Percentiles rank a stretch among this genome's conserved stretches.
Evolutionary conservation across 2,329 filamentous ascomycete species (phyloP).

Genomic region (Pseudogymnoascus destructans): DNA sequence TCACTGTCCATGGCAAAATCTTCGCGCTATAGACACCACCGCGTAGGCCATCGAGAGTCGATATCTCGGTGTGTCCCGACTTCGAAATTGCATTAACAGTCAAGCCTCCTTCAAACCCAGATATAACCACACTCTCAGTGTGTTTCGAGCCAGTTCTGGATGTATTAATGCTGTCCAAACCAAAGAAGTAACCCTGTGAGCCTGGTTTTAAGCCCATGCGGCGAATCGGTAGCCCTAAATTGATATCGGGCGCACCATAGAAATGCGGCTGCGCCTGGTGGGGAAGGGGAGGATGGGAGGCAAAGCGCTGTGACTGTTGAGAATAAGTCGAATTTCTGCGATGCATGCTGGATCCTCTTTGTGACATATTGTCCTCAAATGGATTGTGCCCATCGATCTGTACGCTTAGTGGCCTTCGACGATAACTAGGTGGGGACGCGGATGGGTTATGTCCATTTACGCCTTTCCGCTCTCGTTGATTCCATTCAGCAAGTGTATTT

Average conservation of each 20-base stretch:
- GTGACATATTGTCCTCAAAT: slow-evolving; percentile 38
- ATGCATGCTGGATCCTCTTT: slow-evolving; percentile 30
- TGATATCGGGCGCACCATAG: slow-evolving; percentile 61
- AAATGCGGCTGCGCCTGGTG: slow-evolving; percentile 68
- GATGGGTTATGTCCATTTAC: slow-evolving; percentile 19
- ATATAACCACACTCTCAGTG: slow-evolving; percentile 53
- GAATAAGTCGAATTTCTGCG: slow-evolving; percentile 41
- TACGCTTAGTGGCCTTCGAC: slow-evolving; percentile 39
- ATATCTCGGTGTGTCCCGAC: slow-evolving; percentile 55
- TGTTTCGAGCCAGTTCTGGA: slow-evolving; percentile 21
- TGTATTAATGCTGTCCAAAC: slow-evolving; percentile 58
- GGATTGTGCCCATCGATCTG: slow-evolving; percentile 28
- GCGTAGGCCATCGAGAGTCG: slow-evolving; percentile 60
- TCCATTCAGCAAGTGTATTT: slow-evolving; percentile 20
- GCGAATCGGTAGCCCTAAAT: slow-evolving; percentile 40
- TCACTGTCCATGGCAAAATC: slow-evolving; percentile 57
- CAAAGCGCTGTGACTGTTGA: slow-evolving; percentile 33
- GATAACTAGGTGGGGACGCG: slow-evolving; percentile 26
- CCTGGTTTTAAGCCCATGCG: slow-evolving; percentile 46
- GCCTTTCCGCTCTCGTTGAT: slow-evolving; percentile 20
- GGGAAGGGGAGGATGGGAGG: slow-evolving; percentile 50
- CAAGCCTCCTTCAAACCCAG: slow-evolving; percentile 69
- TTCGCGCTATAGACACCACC: slow-evolving; percentile 75
- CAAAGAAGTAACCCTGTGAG: slow-evolving; percentile 63
- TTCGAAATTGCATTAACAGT: slow-evolving; percentile 64